Percentiles rank a stretch among this genome's conserved stretches.
Conservation (phyloP, 2,329 filamentous ascomycete genomes). For the Talaromyces marneffei region DNA sequence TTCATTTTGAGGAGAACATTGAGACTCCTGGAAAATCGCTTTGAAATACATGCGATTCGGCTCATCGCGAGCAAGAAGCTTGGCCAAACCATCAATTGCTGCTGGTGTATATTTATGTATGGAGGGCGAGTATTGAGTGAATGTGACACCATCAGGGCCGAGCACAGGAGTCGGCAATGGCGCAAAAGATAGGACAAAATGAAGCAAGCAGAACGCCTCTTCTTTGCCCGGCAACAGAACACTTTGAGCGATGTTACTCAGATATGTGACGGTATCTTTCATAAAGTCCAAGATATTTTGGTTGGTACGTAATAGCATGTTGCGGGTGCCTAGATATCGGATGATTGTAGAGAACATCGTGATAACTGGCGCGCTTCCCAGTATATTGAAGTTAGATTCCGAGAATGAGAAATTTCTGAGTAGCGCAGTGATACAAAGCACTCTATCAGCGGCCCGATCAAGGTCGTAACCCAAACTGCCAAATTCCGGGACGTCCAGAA, state of each 20-base stretch:
- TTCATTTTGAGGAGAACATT: slow-evolving; percentile 63
- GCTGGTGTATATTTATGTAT: slow-evolving; percentile 83
- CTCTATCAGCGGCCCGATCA: slow-evolving; percentile 75
- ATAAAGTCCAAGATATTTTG: slow-evolving; percentile 90
- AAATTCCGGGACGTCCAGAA: slow-evolving; percentile 68
- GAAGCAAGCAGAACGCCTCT: slow-evolving; percentile 77
- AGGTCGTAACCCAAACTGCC: slow-evolving; percentile 74
- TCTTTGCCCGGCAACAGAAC: slow-evolving; percentile 80
- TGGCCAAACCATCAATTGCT: slow-evolving; percentile 84
- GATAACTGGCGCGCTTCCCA: slow-evolving; percentile 72
- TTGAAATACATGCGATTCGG: slow-evolving; percentile 84
- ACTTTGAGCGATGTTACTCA: slow-evolving; percentile 80
- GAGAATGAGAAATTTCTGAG: slow-evolving; percentile 87
- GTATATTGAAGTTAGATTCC: slow-evolving; percentile 66
- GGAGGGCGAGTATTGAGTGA: slow-evolving; percentile 72
- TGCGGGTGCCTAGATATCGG: slow-evolving; percentile 79
- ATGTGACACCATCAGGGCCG: slow-evolving; percentile 59
- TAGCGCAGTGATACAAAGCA: slow-evolving; percentile 88
- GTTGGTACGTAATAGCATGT: slow-evolving; percentile 75
- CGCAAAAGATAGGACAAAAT: slow-evolving; percentile 86
- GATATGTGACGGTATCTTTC: slow-evolving; percentile 84
- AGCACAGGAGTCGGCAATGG: slow-evolving; percentile 65
- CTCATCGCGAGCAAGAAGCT: slow-evolving; percentile 85
- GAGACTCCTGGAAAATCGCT: slow-evolving; percentile 70
- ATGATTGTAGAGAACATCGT: slow-evolving; percentile 80